A percentile compares a stretch with the other conserved stretches of the same genome.
Evolutionary conservation across 2,329 filamentous ascomycete species (phyloP).

Genomic region (Clarireedia sp.): DNA sequence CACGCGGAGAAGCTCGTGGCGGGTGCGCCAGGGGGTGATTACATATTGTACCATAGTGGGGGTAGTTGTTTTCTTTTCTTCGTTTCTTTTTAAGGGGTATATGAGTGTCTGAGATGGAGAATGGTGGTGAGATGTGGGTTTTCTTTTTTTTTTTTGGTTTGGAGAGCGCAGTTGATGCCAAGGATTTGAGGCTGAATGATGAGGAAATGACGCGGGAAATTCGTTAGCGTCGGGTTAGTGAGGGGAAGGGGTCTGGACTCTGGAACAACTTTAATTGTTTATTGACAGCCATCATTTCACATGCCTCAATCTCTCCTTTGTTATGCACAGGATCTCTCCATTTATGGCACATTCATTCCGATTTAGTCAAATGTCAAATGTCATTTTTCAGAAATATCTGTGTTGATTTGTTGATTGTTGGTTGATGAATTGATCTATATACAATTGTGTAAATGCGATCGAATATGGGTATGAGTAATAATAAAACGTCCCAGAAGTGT

Average conservation of each 20-base stretch:
- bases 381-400: no score
- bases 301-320: no score
- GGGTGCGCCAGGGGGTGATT: constrained; percentile 65
- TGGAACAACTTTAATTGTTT: background rate
- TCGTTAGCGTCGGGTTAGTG: background rate
- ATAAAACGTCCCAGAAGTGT: background rate
- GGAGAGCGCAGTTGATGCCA: background rate
- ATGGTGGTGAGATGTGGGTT: background rate
- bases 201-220: background rate
- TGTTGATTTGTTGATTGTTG: no score
- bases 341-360: no score
- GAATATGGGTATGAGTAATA: background rate
- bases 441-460: no score
- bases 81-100: background rate
- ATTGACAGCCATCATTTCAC: no score
- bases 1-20: constrained; percentile 56
- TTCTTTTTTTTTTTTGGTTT: background rate
- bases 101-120: background rate
- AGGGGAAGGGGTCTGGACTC: background rate
- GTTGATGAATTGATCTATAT: no score
- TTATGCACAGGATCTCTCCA: no score
- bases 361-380: no score
- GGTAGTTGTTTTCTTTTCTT: no score
- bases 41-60: constrained; percentile 58
- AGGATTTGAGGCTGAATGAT: background rate